phyloP scores from a whole-genome alignment of 1,284 basidiomycete genomes.

The Neolentinus lepideus region DNA sequence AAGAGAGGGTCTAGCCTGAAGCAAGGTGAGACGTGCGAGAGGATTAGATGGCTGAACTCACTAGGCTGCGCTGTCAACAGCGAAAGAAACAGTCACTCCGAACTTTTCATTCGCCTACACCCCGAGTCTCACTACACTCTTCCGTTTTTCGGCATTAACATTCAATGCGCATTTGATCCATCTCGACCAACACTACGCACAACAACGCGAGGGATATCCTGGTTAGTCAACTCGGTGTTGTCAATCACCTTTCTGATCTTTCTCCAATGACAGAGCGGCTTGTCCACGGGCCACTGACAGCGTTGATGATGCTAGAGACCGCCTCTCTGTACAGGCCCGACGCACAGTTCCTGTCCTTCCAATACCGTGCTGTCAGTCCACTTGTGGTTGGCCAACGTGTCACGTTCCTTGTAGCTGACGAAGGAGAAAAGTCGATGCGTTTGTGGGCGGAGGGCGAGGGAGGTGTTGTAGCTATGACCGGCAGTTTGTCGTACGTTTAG shows the following conservation, averaged over 20 bases:
- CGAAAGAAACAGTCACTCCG: slow-evolving; percentile 40
- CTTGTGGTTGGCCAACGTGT: slow-evolving; percentile 57
- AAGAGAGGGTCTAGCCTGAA: slow-evolving; percentile 26
- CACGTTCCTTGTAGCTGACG: slow-evolving; percentile 43
- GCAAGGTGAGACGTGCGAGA: neutral
- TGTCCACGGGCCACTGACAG: slow-evolving; percentile 78
- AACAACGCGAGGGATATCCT: slow-evolving; percentile 63
- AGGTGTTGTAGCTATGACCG: slow-evolving; percentile 68
- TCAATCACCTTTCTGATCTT: neutral
- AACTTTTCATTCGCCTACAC: slow-evolving; percentile 60
- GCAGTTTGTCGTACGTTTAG: slow-evolving; percentile 15
- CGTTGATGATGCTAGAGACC: slow-evolving; percentile 68
- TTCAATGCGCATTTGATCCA: slow-evolving; percentile 76
- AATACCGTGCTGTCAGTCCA: slow-evolving; percentile 73
- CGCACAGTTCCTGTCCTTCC: slow-evolving; percentile 42
- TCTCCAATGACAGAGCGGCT: slow-evolving; percentile 48
- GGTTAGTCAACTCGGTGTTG: slow-evolving; percentile 34
- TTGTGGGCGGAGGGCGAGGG: slow-evolving; percentile 24
- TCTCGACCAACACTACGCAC: slow-evolving; percentile 65
- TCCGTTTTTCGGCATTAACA: slow-evolving; percentile 80
- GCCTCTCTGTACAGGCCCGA: slow-evolving; percentile 40
- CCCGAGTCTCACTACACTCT: slow-evolving; percentile 66
- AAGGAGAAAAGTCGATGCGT: slow-evolving; percentile 20
- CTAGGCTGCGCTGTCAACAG: slow-evolving; percentile 21
- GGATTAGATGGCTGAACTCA: neutral